Base-by-base conservation (phyloP, 306 rosid genomes). In the Gillenia trifoliata region DNA sequence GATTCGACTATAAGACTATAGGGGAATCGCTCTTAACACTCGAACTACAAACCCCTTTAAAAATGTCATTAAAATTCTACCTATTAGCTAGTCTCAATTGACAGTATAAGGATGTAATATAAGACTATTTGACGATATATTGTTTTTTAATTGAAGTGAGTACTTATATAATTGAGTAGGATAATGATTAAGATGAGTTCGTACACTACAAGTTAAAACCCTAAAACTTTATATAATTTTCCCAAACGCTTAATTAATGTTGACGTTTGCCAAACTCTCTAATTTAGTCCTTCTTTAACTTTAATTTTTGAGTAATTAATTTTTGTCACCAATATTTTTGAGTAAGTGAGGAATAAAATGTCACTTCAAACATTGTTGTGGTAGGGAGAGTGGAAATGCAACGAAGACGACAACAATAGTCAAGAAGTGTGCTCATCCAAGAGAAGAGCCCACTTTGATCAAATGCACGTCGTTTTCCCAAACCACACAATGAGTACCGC, bases 401-500 rank as follows among this genome's bases (percentile, higher is more conserved):
- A 64, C 43, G 75, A 50, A 83, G 78, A 69, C 71, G 88, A 85
- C 82, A 82, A 82, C 83, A 79, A 54, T 8, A 22, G 60, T 54
- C 23, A n/a, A n/a, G 8, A n/a, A 38, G 43, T 38, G 90, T 70
- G 80, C 68, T 75, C 23, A 57, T 79, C 73, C 63, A 68, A 61
- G 79, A 81, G 60, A 68, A 61, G 79, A 81, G 60, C 91, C 98
- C 98, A 89, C 91, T 38, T 78, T 73, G 47, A 65, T 64, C 61
- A 86, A 61, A 82, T 89, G 97, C 72, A 31, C 68, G 85, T 80
- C 87, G 75, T 83, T 83, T 75, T 86, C 85, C 26, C 65, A 23
- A 9, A 70, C 25, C 66, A 64, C 66, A 60, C 55, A 20, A 17
- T 11, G 41, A 20, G 5, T 17, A 3, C 28, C 3, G 12, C 3